phyloP scores from a whole-genome alignment of 495 filamentous ascomycete genomes.

The Pyronema omphalodes region DNA sequence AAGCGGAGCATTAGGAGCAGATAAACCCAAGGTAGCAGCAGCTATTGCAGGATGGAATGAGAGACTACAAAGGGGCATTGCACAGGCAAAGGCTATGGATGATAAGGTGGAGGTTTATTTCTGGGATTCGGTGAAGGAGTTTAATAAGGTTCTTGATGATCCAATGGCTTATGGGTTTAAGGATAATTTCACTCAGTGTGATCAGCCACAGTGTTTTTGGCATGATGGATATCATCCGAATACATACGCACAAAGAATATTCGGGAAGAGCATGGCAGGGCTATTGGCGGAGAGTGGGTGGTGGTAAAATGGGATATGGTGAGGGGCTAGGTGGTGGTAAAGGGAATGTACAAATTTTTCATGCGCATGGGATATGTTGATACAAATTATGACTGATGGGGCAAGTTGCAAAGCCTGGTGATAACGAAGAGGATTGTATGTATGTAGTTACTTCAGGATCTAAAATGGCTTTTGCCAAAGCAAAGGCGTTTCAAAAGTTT shows the following conservation, averaged over 20 bases:
- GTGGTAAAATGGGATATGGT: not conserved
- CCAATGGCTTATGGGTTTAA: not conserved
- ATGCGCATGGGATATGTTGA: too few relatives aligned
- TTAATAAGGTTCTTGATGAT: not conserved
- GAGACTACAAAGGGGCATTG: not conserved
- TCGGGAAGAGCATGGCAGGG: not conserved
- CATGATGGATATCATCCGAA: conserved; percentile 1
- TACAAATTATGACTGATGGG: too few relatives aligned
- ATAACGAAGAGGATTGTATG: too few relatives aligned
- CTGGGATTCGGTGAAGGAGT: not conserved
- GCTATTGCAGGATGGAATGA: not conserved
- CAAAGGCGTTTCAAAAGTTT: too few relatives aligned
- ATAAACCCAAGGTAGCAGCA: not conserved
- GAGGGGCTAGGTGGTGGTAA: not conserved
- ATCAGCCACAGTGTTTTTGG: not conserved
- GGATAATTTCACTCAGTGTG: not conserved
- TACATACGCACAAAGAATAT: not conserved
- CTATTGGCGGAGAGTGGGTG: not conserved
- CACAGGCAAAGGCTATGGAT: not conserved
- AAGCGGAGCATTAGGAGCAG: not conserved
- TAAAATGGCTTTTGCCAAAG: too few relatives aligned
- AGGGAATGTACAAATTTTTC: too few relatives aligned
- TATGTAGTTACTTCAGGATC: too few relatives aligned
- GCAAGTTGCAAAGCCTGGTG: too few relatives aligned
- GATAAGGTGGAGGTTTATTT: not conserved